Evolutionary conservation across 148 eudicot genomes (phyloP), one percentile per base, ranked within the genome.

Genomic region (Fallopia convolvulus): DNA sequence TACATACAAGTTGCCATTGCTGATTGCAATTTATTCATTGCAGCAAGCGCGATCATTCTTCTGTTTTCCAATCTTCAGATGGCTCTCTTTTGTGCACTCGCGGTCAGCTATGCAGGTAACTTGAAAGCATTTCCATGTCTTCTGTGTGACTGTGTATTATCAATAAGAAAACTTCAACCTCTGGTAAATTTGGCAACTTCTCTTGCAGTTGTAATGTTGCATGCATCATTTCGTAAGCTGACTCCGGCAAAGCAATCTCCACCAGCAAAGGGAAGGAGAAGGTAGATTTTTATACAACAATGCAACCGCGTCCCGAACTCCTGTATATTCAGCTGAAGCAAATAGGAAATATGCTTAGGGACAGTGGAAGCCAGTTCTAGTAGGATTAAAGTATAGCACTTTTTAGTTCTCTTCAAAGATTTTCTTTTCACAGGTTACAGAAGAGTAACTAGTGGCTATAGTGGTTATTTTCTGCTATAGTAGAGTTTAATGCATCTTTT

Each of bases 211-310:
- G 78, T 92, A 87, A 83, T 93, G 61, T 77, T 92, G 71, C 98
- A 93, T 47, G 94, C 98, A 3, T 91, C 98, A 53, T 90, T 88
- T 49, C 92, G 93, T 81, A 93, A 90, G 84, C 88, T 93, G 81
- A 90, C 93, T 75, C 90, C 89, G 65, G 85, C 87, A 76, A 90
- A 83, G 78, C 92, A 83, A 76, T 82, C 86, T 61, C 40, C 82
- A 76, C 82, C 84, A 8, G 58, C 72, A n/a, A 82, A 80, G 40
- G 76, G 83, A 80, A 75, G 85, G 72, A 48, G 81, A 77, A 76
- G 80, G 78, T 85, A 74, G 82, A 73, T 2, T 36, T 36, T 15
- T 39, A 39, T 65, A 65, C 70, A 65, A 56, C 36, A 33, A 66
- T 13, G 3, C n/a, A 36, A 66, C 13, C 6, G 72, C 72, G 8